phyloP scores from a whole-genome alignment of 148 eudicot genomes.

The Suaeda aralocaspica region DNA sequence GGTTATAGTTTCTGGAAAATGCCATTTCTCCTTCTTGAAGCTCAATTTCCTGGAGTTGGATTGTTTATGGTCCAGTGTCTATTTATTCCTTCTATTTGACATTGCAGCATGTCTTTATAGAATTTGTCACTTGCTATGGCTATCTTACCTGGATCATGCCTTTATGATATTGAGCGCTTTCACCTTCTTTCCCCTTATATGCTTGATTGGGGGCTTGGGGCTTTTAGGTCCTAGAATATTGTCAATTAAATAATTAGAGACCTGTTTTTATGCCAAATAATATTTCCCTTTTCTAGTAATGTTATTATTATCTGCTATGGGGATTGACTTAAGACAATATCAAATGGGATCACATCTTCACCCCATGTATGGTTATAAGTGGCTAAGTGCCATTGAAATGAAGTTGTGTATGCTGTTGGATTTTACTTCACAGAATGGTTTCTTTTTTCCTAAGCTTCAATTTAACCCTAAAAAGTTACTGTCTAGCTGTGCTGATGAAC shows the following conservation, averaged over 20 bases:
- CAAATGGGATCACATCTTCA: neutral
- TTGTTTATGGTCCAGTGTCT: neutral
- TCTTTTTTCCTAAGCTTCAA: neutral
- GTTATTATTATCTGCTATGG: neutral
- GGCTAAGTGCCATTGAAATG: neutral
- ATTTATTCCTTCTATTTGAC: neutral
- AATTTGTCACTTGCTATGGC: neutral
- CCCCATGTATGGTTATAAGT: neutral
- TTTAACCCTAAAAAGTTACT: neutral
- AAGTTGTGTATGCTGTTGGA: constrained; percentile 4
- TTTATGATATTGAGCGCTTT: neutral
- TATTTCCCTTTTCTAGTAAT: neutral
- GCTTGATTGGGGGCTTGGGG: neutral
- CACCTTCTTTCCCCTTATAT: neutral
- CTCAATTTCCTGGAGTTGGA: neutral
- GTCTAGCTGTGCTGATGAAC: neutral
- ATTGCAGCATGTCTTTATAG: neutral
- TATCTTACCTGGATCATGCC: neutral
- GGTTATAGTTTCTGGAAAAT: neutral
- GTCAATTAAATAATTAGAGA: neutral
- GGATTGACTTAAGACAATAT: neutral
- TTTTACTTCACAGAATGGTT: neutral
- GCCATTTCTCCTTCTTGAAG: neutral
- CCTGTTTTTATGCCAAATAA: neutral
- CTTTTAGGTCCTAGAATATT: neutral